These are phyloP conservation scores for Wallacemonas sp. DNA, from an alignment of 208 protist genomes.

Conservation along the genomic window DNA sequence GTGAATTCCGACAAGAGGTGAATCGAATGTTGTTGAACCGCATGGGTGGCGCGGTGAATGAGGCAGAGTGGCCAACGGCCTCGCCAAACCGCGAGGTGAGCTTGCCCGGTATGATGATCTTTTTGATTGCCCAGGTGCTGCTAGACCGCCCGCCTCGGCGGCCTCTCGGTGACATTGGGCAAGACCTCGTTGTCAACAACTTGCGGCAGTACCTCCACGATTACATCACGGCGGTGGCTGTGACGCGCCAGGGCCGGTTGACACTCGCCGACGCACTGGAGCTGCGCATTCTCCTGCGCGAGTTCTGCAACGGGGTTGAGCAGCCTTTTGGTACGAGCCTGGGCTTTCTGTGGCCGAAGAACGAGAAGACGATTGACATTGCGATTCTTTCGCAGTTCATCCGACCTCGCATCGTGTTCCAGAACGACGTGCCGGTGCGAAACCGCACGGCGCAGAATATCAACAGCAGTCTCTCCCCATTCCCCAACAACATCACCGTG, in stretches of 20 bases:
- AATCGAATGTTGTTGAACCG: constrained; percentile 77
- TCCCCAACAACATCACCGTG: constrained; percentile 71
- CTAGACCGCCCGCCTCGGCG: constrained; percentile 63
- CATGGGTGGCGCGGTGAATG: constrained; percentile 84
- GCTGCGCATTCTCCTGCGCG: constrained; percentile 77
- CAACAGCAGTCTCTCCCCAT: constrained; percentile 20
- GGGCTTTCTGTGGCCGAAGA: constrained; percentile 77
- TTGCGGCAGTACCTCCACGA: constrained; percentile 85
- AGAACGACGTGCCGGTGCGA: constrained; percentile 42
- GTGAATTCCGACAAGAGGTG: constrained; percentile 81
- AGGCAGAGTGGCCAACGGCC: constrained; percentile 62
- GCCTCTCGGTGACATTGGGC: constrained; percentile 40
- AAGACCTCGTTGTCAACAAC: constrained; percentile 56
- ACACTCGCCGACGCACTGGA: constrained; percentile 77
- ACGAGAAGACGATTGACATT: constrained; percentile 83
- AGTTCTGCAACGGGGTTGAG: constrained; percentile 86
- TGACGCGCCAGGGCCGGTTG: constrained; percentile 65
- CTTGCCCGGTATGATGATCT: constrained; percentile 78
- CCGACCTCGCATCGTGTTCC: constrained; percentile 72
- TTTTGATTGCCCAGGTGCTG: constrained; percentile 81
- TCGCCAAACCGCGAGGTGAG: constrained; percentile 75
- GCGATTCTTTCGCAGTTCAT: constrained; percentile 88
- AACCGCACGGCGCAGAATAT: constrained; percentile 8
- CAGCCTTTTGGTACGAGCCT: constrained; percentile 85
- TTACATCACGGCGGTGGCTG: constrained; percentile 76